Base-by-base conservation (phyloP, 768 basidiomycete species). In the Boletus tylopilopsis region DNA sequence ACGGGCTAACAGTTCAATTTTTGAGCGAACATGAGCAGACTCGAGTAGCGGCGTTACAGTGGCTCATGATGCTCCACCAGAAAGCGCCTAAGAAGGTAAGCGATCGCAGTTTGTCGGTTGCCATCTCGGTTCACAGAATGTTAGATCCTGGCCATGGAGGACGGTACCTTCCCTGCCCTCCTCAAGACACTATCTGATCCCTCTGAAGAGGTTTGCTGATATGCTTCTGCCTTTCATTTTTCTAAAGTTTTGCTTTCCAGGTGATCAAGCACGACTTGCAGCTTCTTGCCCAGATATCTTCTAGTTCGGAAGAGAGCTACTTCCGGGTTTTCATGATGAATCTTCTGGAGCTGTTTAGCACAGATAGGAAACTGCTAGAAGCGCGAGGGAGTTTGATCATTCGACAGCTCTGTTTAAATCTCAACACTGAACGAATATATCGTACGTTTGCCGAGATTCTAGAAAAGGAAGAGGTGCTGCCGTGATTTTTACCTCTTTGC, bases 41-140 rank as follows among this genome's bases (percentile, higher is more conserved):
- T 0, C 75, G 94, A 42, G 91, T 98, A 6, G 93, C 94, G 23
- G 94, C 95, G 3, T 68, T 99, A 59, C 94, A 95, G 69, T 99
- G 96, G 96, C 73, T 99, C 33, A 85, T 96, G 49, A 99, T 99
- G 96, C 72, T 99, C 44, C 96, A 99, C 69, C 90, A 94, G 66
- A 97, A 98, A 63, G 93, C 94, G 12, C 96, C 96, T 0, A 90
- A 87, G 71, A 95, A 95, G 82, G 94, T 88, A 53, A 39, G 62
- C 45, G 11, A 35, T 45, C 29, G 6, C 18, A 4, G 6, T 23
- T 37, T 16, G 24, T 18, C 4, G 10, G 6, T 6, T 8, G 30
- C 39, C n/a, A 13, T 34, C 23, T 44, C 22, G 16, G 25, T 47
- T 55, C 16, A 59, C 34, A 5, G 6, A 22, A 10, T 42, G 0